Evolutionary conservation across 257 asterid species (phyloP).

Genomic region (Solanum sejunctum): DNA sequence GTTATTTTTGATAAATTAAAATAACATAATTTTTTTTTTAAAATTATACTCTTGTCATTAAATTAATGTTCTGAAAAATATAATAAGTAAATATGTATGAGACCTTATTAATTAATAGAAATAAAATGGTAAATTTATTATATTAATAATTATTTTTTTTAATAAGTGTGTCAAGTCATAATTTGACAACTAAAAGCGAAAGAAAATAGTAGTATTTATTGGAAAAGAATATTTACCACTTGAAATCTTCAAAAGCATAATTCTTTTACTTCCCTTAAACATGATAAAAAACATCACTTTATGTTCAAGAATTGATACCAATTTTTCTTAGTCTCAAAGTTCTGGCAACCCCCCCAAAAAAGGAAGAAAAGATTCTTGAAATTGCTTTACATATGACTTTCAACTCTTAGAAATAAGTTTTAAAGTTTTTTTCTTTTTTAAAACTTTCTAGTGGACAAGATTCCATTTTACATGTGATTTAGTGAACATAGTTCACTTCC

Average conservation of each 20-base stretch:
- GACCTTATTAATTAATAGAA: too few relatives aligned
- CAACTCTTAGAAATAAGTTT: not conserved
- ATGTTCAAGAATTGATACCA: constrained; percentile 17
- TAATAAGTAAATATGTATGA: too few relatives aligned
- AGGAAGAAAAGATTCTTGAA: not conserved
- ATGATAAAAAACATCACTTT: constrained; percentile 23
- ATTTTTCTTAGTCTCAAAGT: not conserved
- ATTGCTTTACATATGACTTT: not conserved
- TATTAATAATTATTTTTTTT: too few relatives aligned
- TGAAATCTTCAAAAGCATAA: constrained; percentile 1
- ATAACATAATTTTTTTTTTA: too few relatives aligned
- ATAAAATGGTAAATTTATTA: too few relatives aligned
- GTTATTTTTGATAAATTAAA: too few relatives aligned
- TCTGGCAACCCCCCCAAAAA: not conserved
- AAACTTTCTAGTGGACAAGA: not conserved
- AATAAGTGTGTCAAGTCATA: too few relatives aligned
- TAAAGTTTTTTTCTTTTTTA: not conserved
- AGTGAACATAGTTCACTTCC: not conserved
- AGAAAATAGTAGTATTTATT: not conserved
- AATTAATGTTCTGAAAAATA: too few relatives aligned
- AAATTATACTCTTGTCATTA: too few relatives aligned
- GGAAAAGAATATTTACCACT: constrained; percentile 13
- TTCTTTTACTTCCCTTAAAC: constrained; percentile 8
- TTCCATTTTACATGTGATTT: not conserved
- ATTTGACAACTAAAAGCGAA: too few relatives aligned